Percentiles rank a stretch among this genome's conserved stretches.
phyloP scores from a whole-genome alignment of 2,329 filamentous ascomycete genomes.

The Fusarium nematophilum region DNA sequence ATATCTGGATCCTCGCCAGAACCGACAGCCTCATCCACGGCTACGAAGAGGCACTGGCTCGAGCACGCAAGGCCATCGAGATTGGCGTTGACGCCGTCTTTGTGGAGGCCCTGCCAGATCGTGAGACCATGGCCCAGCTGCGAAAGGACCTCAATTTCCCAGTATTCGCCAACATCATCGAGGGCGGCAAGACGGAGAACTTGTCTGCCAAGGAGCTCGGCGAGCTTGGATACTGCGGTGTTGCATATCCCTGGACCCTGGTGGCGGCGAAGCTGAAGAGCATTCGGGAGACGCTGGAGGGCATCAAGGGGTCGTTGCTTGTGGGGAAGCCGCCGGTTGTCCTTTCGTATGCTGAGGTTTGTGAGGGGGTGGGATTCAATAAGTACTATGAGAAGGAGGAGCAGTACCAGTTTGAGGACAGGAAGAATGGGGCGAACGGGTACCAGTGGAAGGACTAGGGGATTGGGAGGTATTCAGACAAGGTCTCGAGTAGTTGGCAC shows the following conservation, averaged over 20 bases:
- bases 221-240: conserved; percentile 53
- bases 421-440: conserved; percentile 24
- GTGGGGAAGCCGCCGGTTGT: conserved; percentile 56
- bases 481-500: neutral
- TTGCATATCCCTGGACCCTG: conserved; percentile 58
- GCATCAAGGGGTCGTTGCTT: conserved; percentile 55
- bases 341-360: conserved; percentile 56
- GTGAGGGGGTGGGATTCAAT: conserved; percentile 58
- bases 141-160: conserved; percentile 52
- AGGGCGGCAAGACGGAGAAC: conserved; percentile 51
- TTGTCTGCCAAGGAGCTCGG: conserved; percentile 48
- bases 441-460: conserved; percentile 26
- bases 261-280: conserved; percentile 57
- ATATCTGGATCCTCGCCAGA: conserved; percentile 59
- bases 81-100: conserved; percentile 60
- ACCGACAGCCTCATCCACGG: conserved; percentile 56
- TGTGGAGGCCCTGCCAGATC: conserved; percentile 55
- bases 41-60: conserved; percentile 57
- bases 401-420: conserved; percentile 34
- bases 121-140: conserved; percentile 54
- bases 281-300: conserved; percentile 51
- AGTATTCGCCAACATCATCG: conserved; percentile 54
- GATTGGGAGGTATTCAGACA: neutral
- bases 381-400: conserved; percentile 49
- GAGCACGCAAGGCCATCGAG: conserved; percentile 54